A percentile compares a stretch with the other conserved stretches of the same genome.
These are phyloP conservation scores for Penicillium sp. DNA, from an alignment of 2,329 filamentous ascomycete species.

Conservation along the genomic window DNA sequence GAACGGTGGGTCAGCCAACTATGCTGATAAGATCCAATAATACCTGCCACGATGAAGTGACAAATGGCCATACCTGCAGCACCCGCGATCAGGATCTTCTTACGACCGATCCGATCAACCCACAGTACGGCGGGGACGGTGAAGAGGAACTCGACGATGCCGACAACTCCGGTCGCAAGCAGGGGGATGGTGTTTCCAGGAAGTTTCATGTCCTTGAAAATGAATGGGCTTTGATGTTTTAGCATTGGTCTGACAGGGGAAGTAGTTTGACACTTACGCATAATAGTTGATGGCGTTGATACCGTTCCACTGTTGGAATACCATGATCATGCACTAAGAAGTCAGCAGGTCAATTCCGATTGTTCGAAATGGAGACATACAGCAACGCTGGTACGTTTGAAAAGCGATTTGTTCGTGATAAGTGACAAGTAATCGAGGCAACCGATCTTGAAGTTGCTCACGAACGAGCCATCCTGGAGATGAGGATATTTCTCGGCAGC, in stretches of 20 bases:
- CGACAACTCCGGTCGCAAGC: conserved; percentile 30
- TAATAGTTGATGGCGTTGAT: conserved; percentile 16
- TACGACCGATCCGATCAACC: conserved; percentile 32
- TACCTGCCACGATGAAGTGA: conserved; percentile 63
- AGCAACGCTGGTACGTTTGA: conserved; percentile 49
- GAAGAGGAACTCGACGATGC: conserved; percentile 25
- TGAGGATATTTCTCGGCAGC: conserved; percentile 63
- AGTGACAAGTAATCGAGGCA: conserved; percentile 13
- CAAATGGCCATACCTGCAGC: conserved; percentile 64
- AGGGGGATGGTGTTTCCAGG: conserved; percentile 25
- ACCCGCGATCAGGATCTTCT: conserved; percentile 36
- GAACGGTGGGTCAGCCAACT: conserved; percentile 51
- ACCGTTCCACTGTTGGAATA: conserved; percentile 12
- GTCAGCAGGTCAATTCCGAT: conserved; percentile 5
- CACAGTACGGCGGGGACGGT: conserved; percentile 32
- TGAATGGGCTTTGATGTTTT: conserved; percentile 6
- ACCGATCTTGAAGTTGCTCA: conserved; percentile 16
- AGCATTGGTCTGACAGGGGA: too few relatives aligned
- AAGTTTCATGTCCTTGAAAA: conserved; percentile 25
- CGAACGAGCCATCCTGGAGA: conserved; percentile 60
- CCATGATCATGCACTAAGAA: conserved; percentile 7
- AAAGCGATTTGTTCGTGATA: conserved; percentile 35
- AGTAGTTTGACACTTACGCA: neutral
- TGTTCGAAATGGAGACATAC: conserved; percentile 45
- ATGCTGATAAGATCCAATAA: conserved; percentile 58